Base-by-base conservation (phyloP, 2,329 filamentous ascomycete genomes). In the Stagonosporopsis rhizophila region DNA sequence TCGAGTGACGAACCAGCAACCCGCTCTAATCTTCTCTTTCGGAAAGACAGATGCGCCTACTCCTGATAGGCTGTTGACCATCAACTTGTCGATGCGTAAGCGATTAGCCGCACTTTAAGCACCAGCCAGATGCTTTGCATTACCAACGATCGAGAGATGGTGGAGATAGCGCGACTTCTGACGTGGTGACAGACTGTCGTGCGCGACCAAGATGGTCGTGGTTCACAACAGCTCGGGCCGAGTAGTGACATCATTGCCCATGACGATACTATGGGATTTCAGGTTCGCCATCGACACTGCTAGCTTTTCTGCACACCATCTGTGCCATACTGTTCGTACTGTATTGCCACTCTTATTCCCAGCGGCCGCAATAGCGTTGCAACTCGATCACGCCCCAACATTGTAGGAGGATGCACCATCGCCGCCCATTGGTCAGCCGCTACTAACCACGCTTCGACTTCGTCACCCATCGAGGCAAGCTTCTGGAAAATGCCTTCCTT, bases 51-150 rank as follows among this genome's bases (percentile, higher is more conserved):
- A 64, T 44, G 47, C 52, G 37, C 34, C 20, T 20, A 7, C 12
- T 11, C 6, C 35, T 65, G 38, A 66, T 65, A 58, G 64, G 64
- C 40, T 19, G 19, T 35, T 30, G 15, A 20, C 2, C 23, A 20
- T 44, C 25, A 35, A 38, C 38, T 20, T 28, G 22, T 20, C 40
- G 8, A 22, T 17, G 34, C 35, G 30, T 35, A 44, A 50, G 44
- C 44, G 47, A 45, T 54, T 49, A 64, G 53, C 59, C 40, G 39
- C 35, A 19, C 17, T 27, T 20, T 41, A 40, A 46, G 40, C 46
- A 37, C 44, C 52, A 40, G 44, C 62, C 44, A 65, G 58, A 64
- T 27, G 32, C 47, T 47, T 17, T 37, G 19, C 39, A 47, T 65
- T 64, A 64, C 58, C 53, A 62, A 62, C 51, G 35, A 48, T 50